phyloP scores from a whole-genome alignment of 2,329 filamentous ascomycete species.

The Chaetomium sp. region DNA sequence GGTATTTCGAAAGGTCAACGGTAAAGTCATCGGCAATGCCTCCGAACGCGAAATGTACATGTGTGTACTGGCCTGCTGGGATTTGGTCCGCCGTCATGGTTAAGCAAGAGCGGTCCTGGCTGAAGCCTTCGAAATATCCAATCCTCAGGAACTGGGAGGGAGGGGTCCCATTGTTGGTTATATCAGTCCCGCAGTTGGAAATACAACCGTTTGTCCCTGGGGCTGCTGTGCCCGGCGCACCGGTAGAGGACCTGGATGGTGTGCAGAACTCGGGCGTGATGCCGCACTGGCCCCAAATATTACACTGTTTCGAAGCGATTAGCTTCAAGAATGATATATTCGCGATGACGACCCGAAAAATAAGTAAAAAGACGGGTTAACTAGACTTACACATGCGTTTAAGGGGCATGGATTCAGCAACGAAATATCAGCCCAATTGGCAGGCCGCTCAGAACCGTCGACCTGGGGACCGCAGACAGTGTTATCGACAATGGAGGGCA shows the following conservation, averaged over 20 bases:
- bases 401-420: constrained; percentile 51
- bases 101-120: constrained; percentile 22
- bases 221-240: too few relatives aligned
- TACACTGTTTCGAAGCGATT: constrained; percentile 10
- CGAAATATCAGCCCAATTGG: constrained; percentile 33
- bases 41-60: constrained; percentile 39
- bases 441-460: constrained; percentile 19
- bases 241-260: constrained; percentile 16
- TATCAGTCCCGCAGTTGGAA: constrained; percentile 45
- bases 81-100: constrained; percentile 16
- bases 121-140: constrained; percentile 33
- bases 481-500: constrained; percentile 40
- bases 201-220: constrained; percentile 42
- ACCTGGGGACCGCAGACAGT: constrained; percentile 43
- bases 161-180: constrained; percentile 34
- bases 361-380: too few relatives aligned
- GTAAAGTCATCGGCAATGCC: constrained; percentile 25
- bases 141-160: constrained; percentile 5
- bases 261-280: constrained; percentile 40
- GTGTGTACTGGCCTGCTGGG: constrained; percentile 23
- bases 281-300: constrained; percentile 39
- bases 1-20: constrained; percentile 22
- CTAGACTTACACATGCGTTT: constrained; percentile 39
- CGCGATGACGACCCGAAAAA: too few relatives aligned
- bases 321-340: too few relatives aligned